These are phyloP conservation scores for Naganishia sp. DNA, from an alignment of 1,284 basidiomycete species.

Conservation along the genomic window DNA sequence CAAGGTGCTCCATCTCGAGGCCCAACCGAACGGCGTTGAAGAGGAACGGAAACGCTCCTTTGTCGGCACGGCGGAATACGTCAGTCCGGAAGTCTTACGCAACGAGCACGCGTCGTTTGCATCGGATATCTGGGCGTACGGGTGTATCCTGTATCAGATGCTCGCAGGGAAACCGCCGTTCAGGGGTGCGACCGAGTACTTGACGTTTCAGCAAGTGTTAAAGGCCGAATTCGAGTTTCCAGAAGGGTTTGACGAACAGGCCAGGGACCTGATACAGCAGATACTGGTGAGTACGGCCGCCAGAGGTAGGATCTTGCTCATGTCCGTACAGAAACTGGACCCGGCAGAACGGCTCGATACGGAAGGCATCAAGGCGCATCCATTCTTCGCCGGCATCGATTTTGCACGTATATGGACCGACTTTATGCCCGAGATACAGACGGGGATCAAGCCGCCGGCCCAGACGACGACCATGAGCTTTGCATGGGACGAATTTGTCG, in stretches of 20 bases:
- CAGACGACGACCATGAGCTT: conserved; percentile 23
- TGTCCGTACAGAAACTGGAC: conserved; percentile 57
- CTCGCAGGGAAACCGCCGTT: conserved; percentile 60
- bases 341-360: conserved; percentile 64
- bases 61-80: conserved; percentile 95
- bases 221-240: conserved; percentile 52
- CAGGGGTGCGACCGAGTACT: conserved; percentile 60
- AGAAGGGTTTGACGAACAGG: conserved; percentile 22
- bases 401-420: conserved; percentile 75
- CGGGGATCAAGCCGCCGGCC: conserved; percentile 47
- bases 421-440: conserved; percentile 51
- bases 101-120: conserved; percentile 60
- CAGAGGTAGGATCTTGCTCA: neutral
- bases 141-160: conserved; percentile 60
- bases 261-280: conserved; percentile 22
- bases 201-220: conserved; percentile 62
- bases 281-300: conserved; percentile 35
- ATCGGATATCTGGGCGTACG: conserved; percentile 61
- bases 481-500: conserved; percentile 13
- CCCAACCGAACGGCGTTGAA: conserved; percentile 1
- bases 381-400: conserved; percentile 70
- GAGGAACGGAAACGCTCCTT: conserved; percentile 63
- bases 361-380: conserved; percentile 67
- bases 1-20: conserved; percentile 66
- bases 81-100: conserved; percentile 86